Conservation (phyloP, 352 stramenopile species). For the Aphanomyces invadans region DNA sequence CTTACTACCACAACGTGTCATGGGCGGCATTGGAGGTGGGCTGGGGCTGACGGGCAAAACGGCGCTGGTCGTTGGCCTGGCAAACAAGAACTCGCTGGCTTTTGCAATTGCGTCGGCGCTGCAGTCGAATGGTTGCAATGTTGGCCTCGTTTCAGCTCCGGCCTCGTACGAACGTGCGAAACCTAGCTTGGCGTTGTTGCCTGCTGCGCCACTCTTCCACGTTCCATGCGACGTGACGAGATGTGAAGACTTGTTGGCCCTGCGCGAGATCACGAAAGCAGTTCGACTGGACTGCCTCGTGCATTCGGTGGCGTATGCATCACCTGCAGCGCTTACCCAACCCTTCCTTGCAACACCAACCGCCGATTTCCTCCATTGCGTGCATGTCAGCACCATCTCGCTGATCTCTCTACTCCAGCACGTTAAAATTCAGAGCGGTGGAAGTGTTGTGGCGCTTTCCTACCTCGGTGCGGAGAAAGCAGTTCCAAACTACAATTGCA, state of each 20-base stretch:
- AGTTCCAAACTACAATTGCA: slow-evolving; percentile 87
- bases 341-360: slow-evolving; percentile 39
- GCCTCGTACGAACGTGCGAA: slow-evolving; percentile 23
- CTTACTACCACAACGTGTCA: too few relatives aligned
- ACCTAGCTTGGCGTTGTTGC: slow-evolving; percentile 12
- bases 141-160: slow-evolving; percentile 66
- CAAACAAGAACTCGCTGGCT: slow-evolving; percentile 87
- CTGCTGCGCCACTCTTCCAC: not conserved
- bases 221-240: slow-evolving; percentile 68
- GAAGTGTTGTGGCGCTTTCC: slow-evolving; percentile 80
- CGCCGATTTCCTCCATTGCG: slow-evolving; percentile 61
- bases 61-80: slow-evolving; percentile 79
- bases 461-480: slow-evolving; percentile 78
- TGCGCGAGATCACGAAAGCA: slow-evolving; percentile 21
- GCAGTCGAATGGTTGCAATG: slow-evolving; percentile 50
- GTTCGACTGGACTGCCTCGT: slow-evolving; percentile 71
- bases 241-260: slow-evolving; percentile 42
- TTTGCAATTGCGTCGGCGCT: slow-evolving; percentile 61
- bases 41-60: slow-evolving; percentile 42
- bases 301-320: slow-evolving; percentile 87
- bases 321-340: slow-evolving; percentile 56
- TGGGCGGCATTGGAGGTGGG: not conserved
- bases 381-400: slow-evolving; percentile 85
- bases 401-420: slow-evolving; percentile 56
- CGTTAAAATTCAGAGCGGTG: slow-evolving; percentile 29